phyloP scores from a whole-genome alignment of 768 basidiomycete genomes.

The Lenzites betulinus region DNA sequence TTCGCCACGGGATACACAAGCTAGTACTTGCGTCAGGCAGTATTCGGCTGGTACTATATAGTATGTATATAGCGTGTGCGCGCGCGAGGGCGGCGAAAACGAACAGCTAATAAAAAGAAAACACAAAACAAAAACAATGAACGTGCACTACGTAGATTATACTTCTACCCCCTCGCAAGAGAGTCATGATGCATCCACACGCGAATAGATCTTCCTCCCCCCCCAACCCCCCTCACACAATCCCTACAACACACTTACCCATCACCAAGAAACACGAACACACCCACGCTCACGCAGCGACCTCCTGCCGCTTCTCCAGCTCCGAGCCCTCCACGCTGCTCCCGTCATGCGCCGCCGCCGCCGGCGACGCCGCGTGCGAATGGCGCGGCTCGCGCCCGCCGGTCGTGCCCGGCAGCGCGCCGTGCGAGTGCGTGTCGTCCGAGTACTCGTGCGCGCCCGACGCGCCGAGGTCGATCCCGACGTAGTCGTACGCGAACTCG shows the following conservation, averaged over 20 bases:
- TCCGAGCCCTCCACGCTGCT: conserved; percentile 19
- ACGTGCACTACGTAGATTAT: conserved; percentile 4
- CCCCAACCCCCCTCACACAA: too few relatives aligned
- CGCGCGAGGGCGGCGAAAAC: neutral
- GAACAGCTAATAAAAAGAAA: neutral
- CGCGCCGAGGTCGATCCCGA: conserved; percentile 39
- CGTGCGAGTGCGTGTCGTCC: conserved; percentile 36
- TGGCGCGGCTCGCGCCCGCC: conserved; percentile 42
- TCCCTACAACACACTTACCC: too few relatives aligned
- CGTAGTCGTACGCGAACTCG: conserved; percentile 57
- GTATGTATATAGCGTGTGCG: too few relatives aligned
- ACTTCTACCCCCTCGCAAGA: neutral
- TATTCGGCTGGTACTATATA: too few relatives aligned
- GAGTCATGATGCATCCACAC: neutral
- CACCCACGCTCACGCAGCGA: neutral
- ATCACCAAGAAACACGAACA: too few relatives aligned
- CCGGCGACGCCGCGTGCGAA: conserved; percentile 6
- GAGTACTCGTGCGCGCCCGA: conserved; percentile 26
- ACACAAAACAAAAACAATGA: neutral
- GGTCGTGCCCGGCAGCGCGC: conserved; percentile 28
- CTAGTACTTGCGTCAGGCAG: too few relatives aligned
- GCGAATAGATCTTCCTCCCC: too few relatives aligned
- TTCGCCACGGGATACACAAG: too few relatives aligned
- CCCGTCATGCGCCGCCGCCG: neutral
- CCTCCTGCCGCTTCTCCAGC: conserved; percentile 12